Conservation (phyloP, 495 filamentous ascomycete genomes). For the Tirmania nivea region DNA sequence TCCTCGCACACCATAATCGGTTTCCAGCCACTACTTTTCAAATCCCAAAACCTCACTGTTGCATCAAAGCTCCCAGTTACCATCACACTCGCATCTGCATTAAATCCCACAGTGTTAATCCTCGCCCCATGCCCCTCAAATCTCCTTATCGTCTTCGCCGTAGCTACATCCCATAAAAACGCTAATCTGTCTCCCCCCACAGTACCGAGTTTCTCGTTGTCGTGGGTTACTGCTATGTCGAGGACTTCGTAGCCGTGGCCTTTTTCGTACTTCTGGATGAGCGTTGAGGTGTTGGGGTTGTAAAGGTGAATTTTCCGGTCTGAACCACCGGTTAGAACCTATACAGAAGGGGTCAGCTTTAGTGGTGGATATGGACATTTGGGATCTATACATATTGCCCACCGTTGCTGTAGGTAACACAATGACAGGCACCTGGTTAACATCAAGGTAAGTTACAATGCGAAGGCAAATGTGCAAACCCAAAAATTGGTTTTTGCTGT, state of each 20-base stretch:
- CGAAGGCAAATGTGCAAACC: too few relatives aligned
- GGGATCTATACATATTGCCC: slow-evolving; percentile 34
- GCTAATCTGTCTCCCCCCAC: slow-evolving; percentile 73
- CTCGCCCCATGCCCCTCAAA: slow-evolving; percentile 52
- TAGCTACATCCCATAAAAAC: slow-evolving; percentile 82
- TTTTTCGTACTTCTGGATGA: not conserved
- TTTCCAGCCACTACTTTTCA: slow-evolving; percentile 35
- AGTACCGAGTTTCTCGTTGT: slow-evolving; percentile 63
- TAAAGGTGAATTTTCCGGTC: slow-evolving; percentile 2
- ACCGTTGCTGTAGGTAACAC: slow-evolving; percentile 46
- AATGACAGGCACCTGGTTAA: slow-evolving; percentile 46
- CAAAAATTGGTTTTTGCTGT: not conserved
- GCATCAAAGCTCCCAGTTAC: slow-evolving; percentile 61
- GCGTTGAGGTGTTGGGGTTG: slow-evolving; percentile 3
- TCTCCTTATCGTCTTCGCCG: slow-evolving; percentile 47
- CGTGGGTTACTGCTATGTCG: slow-evolving; percentile 45
- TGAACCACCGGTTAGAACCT: not conserved
- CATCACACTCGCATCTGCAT: slow-evolving; percentile 42
- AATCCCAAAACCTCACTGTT: slow-evolving; percentile 74
- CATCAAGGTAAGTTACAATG: too few relatives aligned
- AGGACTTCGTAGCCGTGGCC: slow-evolving; percentile 74
- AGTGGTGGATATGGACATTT: not conserved
- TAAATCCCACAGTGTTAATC: slow-evolving; percentile 60
- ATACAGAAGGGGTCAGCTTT: not conserved
- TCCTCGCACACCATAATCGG: slow-evolving; percentile 61